These are phyloP conservation scores for Globisporangium okanoganense DNA, from an alignment of 352 stramenopile species.

Conservation along the genomic window DNA sequence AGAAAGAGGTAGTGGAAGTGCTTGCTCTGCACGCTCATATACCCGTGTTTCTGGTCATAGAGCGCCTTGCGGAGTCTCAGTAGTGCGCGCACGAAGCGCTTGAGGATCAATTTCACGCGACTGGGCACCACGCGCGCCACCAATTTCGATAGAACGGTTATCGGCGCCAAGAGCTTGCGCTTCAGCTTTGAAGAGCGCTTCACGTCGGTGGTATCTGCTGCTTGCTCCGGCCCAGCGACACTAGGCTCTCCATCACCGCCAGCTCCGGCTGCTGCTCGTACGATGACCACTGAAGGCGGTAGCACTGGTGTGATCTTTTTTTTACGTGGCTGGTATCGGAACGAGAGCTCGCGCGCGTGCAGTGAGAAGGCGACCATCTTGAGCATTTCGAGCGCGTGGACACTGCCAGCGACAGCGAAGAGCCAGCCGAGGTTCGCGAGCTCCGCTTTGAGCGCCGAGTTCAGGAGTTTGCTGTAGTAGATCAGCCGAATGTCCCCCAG, in stretches of 20 bases:
- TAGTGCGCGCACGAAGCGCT: not conserved
- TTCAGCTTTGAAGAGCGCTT: not conserved
- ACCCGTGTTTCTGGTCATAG: slow-evolving; percentile 16
- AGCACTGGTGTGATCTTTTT: slow-evolving; percentile 12
- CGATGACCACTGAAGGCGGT: slow-evolving; percentile 7
- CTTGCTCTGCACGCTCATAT: slow-evolving; percentile 18
- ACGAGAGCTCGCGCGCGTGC: slow-evolving; percentile 20
- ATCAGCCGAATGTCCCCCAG: slow-evolving; percentile 25
- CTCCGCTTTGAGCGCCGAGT: slow-evolving; percentile 20
- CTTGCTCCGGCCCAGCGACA: not conserved
- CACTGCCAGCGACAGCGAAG: slow-evolving; percentile 18
- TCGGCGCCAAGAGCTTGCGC: not conserved
- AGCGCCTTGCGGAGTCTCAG: slow-evolving; percentile 8
- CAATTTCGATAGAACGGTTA: not conserved
- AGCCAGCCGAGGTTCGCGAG: slow-evolving; percentile 24
- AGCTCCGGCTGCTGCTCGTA: not conserved
- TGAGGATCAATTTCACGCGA: not conserved
- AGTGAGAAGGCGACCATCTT: slow-evolving; percentile 29
- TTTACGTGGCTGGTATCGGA: slow-evolving; percentile 13
- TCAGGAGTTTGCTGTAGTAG: slow-evolving; percentile 45
- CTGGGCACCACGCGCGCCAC: not conserved
- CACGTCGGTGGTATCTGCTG: not conserved
- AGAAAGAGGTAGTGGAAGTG: slow-evolving; percentile 20
- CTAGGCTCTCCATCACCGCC: not conserved
- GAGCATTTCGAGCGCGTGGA: slow-evolving; percentile 28